Evolutionary conservation across 768 basidiomycete genomes (phyloP).

Genomic region (Dendrothele bispora): DNA sequence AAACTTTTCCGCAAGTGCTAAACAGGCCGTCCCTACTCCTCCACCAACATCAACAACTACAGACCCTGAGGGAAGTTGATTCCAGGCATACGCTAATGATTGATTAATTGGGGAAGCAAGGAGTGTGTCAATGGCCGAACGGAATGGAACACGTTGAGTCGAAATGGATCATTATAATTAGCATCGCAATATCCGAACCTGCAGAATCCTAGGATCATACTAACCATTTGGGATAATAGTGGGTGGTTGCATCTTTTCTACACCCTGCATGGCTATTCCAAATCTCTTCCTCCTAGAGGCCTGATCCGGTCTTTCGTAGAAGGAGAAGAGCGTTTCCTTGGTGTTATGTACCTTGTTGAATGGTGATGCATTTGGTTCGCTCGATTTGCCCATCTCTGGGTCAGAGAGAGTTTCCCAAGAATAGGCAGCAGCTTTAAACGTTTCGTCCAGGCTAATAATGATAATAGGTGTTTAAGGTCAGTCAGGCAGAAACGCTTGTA

Average conservation of each 20-base stretch:
- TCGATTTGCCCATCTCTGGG: slow-evolving; percentile 1
- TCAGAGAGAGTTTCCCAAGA: slow-evolving; percentile 16
- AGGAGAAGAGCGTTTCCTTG: slow-evolving; percentile 19
- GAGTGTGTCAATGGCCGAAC: not conserved
- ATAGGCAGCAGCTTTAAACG: slow-evolving; percentile 15
- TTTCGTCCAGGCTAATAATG: slow-evolving; percentile 17
- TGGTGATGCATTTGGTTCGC: slow-evolving; percentile 10
- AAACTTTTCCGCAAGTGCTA: slow-evolving; percentile 8
- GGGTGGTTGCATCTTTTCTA: slow-evolving; percentile 13
- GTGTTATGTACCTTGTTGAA: slow-evolving; percentile 12
- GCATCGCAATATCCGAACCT: no score
- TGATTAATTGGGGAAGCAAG: no score
- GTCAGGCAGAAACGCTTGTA: not conserved
- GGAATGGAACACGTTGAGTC: not conserved
- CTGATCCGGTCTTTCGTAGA: slow-evolving; percentile 16
- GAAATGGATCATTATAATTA: not conserved
- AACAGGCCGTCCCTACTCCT: slow-evolving; percentile 9
- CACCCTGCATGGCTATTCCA: slow-evolving; percentile 22
- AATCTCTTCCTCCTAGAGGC: slow-evolving; percentile 17
- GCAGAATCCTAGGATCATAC: no score
- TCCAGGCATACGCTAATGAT: slow-evolving; percentile 4
- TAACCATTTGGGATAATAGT: slow-evolving; percentile 17
- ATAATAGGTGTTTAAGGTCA: not conserved
- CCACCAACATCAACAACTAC: slow-evolving; percentile 17
- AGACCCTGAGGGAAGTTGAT: slow-evolving; percentile 1